Evolutionary conservation across 768 basidiomycete species (phyloP), one percentile per base, ranked within the genome.

Genomic region (Daedalea quercina): DNA sequence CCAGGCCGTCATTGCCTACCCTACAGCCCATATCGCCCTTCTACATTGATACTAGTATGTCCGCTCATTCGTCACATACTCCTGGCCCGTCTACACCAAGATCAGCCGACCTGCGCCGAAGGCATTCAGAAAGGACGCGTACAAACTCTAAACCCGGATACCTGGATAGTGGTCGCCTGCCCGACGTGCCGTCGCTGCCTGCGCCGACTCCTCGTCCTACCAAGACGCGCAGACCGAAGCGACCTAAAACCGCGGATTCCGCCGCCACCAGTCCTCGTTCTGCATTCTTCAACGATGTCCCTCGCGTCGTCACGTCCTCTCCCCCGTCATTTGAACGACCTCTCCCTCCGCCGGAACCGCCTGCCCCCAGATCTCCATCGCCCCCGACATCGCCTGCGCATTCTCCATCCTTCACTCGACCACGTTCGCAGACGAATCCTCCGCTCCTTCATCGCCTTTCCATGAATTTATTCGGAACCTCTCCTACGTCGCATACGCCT

Each of bases 401-500:
- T 9, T 12, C 25, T 22, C 15, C 33, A 7, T 13, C 70, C 69
- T 19, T 47, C 4, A 24, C 71, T 44, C 70, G 74, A 41, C 72
- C 71, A 45, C 74, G 77, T 42, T 70, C 76, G 35, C 68, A 79
- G 31, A 85, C 86, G 20, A 87, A 84, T 55, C 84, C 87, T 3
- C 83, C 85, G 19, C 68, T 87, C 48, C 64, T 89, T 35, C 84
- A 83, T 63, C 81, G 87, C 41, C 67, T 88, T 57, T 89, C 86
- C 9, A 68, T 86, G 56, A 83, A 80, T 58, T 67, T 86, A 35
- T 82, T 87, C 53, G 74, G 78, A 9, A 72, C 74, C 15, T 69
- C 74, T 24, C 65, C 74, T 12, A 66, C 74, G 20, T 60, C 70
- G 20, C 59, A 60, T 40, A 64, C 58, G 44, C 60, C 51, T 37